These are phyloP conservation scores for Apiotrichum montevideense DNA, from an alignment of 1,284 basidiomycete species.

Conservation along the genomic window DNA sequence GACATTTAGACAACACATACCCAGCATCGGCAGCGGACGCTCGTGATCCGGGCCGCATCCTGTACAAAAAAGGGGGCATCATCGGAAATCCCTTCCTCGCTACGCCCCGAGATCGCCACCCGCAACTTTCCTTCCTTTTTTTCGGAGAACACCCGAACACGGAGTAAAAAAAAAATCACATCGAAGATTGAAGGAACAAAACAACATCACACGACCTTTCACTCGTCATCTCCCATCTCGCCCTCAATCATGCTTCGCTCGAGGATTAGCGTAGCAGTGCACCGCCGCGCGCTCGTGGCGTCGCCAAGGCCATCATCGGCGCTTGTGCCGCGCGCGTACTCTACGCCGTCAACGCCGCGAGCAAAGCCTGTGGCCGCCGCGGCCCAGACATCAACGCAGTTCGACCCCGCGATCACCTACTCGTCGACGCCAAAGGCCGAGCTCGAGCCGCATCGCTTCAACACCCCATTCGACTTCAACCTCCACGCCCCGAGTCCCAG, in stretches of 20 bases:
- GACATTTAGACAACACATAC: too few species aligned
- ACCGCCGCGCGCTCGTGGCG: conserved; percentile 1
- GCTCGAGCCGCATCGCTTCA: conserved; percentile 11
- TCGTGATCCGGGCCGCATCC: too few species aligned
- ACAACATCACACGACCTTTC: background rate
- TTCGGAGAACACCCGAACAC: too few species aligned
- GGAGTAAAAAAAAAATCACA: too few species aligned
- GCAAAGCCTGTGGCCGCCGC: conserved; percentile 4
- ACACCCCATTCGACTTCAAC: conserved; percentile 4
- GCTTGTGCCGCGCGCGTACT: conserved; percentile 1
- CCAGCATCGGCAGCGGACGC: too few species aligned
- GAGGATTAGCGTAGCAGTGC: conserved; percentile 6
- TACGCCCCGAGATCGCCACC: too few species aligned
- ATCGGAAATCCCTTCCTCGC: too few species aligned
- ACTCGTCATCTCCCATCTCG: background rate
- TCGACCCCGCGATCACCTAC: conserved; percentile 7
- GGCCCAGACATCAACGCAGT: background rate
- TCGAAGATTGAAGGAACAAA: background rate
- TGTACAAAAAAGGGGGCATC: too few species aligned
- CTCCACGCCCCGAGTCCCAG: background rate
- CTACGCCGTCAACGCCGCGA: conserved; percentile 7
- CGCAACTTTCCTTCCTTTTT: too few species aligned
- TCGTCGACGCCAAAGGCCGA: conserved; percentile 3
- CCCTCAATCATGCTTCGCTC: conserved; percentile 13
- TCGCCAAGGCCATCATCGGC: background rate